Evolutionary conservation across 164 flowering plant genomes (phyloP).

Genomic region (Dillenia suffruticosa): DNA sequence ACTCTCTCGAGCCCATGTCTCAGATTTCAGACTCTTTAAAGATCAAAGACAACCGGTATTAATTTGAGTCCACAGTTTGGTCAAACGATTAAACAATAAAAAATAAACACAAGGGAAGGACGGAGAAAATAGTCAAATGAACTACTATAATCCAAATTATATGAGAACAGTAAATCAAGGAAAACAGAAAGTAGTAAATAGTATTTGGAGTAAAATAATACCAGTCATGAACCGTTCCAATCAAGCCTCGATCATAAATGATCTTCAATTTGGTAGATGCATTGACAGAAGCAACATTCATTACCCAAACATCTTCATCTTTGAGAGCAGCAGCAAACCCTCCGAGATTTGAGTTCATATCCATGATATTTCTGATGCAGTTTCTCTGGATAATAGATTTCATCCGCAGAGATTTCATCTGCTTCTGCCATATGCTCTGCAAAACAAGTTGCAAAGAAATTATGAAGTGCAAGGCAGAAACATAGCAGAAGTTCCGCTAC

Average conservation of each 20-base stretch:
- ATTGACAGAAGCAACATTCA: constrained; percentile 69
- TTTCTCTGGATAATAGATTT: constrained; percentile 39
- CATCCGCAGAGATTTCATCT: constrained; percentile 68
- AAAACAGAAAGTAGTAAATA: not conserved
- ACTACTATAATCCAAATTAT: no score
- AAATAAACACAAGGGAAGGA: not conserved
- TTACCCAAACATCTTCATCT: constrained; percentile 82
- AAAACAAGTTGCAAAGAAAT: constrained; percentile 2
- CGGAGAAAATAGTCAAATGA: no score
- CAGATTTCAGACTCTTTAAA: no score
- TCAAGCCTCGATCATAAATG: constrained; percentile 70
- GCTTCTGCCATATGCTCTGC: constrained; percentile 74
- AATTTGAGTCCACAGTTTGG: no score
- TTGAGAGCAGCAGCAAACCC: constrained; percentile 79
- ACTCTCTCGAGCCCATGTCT: no score
- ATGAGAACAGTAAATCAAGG: not conserved
- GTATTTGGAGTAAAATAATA: constrained; percentile 20
- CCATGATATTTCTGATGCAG: constrained; percentile 77
- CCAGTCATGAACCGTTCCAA: constrained; percentile 89
- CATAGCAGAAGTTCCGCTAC: not conserved
- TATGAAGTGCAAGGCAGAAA: not conserved
- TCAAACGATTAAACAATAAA: not conserved
- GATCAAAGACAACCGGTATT: no score
- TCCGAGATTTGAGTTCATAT: constrained; percentile 81
- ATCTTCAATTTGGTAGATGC: constrained; percentile 58